Evolutionary conservation across 1,139 yeast species (phyloP), one percentile per base, ranked within the genome.

Genomic region (Candida albicans): DNA sequence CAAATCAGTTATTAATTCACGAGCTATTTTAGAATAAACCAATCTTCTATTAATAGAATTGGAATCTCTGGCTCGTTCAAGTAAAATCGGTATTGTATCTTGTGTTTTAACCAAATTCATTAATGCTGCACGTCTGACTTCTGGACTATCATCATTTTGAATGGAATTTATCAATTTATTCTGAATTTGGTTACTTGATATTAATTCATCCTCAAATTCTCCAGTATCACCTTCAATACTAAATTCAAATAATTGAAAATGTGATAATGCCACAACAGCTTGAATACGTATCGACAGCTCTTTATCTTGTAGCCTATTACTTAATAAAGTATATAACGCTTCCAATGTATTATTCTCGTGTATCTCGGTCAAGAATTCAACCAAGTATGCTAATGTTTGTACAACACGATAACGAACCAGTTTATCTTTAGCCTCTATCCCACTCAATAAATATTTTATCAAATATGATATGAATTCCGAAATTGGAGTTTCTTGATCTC

Each of bases 61-160:
- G 2, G 73, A 70, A 62, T 93, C 99, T 47, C 96, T 76, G 0
- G 96, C 96, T 49, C 98, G 74, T 56, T 87, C 95, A 38, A 90
- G 67, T 1, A 90, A 66, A 47, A 72, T 75, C 0, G 86, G 82
- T 26, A 81, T 66, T 0, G 91, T 84, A 1, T 59, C 52, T 10
- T 65, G 58, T 39, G 76, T 78, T 54, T 82, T 83, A 18, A 76
- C 78, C 32, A 91, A 60, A 57, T 89, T 87, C 39, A 86, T 67
- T 54, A 90, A 65, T 1, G 93, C 95, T 0, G 96, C 90, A 43
- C 96, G 73, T 53, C 99, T 76, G 1, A 91, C 96, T 52, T 93
- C 99, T 0, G 96, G 83, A 54, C 84, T 84, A 2, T 89, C 80
- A 62, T 93, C 99, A 57, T 84, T 79, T 55, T 82, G 84, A 55